A percentile compares a stretch with the other conserved stretches of the same genome.
Evolutionary conservation across 2,329 filamentous ascomycete genomes (phyloP).

Genomic region (Zymoseptoria tritici): DNA sequence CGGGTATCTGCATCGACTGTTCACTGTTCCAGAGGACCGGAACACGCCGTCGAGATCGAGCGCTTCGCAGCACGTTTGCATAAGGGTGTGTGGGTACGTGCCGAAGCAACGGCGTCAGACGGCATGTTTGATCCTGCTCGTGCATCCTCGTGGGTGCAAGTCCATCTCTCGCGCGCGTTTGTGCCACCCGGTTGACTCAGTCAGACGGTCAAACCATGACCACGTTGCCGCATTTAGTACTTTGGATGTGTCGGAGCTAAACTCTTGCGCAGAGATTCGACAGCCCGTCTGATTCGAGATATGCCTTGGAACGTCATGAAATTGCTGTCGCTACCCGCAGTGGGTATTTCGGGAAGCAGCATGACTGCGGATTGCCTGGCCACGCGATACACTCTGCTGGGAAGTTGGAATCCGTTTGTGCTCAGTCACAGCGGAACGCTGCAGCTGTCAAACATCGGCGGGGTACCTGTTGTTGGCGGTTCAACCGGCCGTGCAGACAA

Average conservation of each 20-base stretch:
- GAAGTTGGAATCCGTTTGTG: constrained; percentile 12
- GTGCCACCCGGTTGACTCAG: constrained; percentile 4
- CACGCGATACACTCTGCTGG: constrained; percentile 10
- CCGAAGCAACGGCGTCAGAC: not conserved
- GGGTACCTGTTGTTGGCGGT: not conserved
- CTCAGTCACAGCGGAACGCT: constrained; percentile 10
- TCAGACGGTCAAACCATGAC: constrained; percentile 3
- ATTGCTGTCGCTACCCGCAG: constrained; percentile 10
- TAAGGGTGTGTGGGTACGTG: not conserved
- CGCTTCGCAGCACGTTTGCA: not conserved
- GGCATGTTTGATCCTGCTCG: not conserved
- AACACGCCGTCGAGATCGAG: not conserved
- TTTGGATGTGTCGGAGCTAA: not conserved
- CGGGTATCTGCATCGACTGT: not conserved
- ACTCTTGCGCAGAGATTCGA: not conserved
- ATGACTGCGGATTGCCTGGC: constrained; percentile 10
- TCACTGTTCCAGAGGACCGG: not conserved
- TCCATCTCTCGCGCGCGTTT: constrained; percentile 5
- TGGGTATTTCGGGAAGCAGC: constrained; percentile 9
- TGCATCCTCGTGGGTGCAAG: constrained; percentile 4
- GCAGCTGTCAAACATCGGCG: constrained; percentile 13
- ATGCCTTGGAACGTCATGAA: constrained; percentile 2
- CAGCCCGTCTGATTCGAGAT: not conserved
- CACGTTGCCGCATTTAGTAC: not conserved
- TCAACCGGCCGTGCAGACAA: not conserved